Percentiles rank a stretch among this genome's conserved stretches.
Conservation (phyloP, 2,329 filamentous ascomycete species). For the Trichoderma koningii region DNA sequence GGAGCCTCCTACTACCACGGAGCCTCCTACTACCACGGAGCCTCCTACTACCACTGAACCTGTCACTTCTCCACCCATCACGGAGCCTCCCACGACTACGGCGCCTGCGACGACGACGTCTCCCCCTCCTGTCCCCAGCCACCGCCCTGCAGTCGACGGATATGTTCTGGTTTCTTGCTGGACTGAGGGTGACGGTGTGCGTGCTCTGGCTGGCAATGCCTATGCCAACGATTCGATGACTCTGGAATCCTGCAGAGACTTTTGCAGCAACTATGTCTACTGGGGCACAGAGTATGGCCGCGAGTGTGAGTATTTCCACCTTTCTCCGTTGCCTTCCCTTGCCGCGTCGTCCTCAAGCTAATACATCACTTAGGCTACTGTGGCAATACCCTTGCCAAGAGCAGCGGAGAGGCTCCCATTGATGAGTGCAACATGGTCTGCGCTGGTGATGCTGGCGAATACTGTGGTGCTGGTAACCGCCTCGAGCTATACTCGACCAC, state of each 20-base stretch:
- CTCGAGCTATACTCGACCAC: slow-evolving; percentile 49
- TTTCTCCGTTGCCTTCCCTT: neutral
- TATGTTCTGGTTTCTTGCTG: slow-evolving; percentile 52
- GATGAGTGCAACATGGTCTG: slow-evolving; percentile 45
- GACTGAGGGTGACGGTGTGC: slow-evolving; percentile 47
- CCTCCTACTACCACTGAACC: neutral
- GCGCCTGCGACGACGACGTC: slow-evolving; percentile 30
- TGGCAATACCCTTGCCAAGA: slow-evolving; percentile 45
- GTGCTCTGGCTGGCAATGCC: slow-evolving; percentile 47
- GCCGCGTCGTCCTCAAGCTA: neutral
- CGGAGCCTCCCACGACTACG: slow-evolving; percentile 27
- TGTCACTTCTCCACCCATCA: neutral
- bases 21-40: slow-evolving; percentile 3
- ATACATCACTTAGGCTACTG: slow-evolving; percentile 45
- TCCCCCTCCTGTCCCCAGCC: slow-evolving; percentile 34
- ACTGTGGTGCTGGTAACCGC: slow-evolving; percentile 48
- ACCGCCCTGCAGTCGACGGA: slow-evolving; percentile 45
- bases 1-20: neutral
- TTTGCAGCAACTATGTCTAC: slow-evolving; percentile 50
- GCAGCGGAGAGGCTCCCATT: slow-evolving; percentile 36
- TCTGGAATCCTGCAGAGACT: slow-evolving; percentile 49
- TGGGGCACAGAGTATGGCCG: slow-evolving; percentile 56
- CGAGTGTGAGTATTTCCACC: slow-evolving; percentile 46
- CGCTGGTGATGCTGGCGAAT: slow-evolving; percentile 45
- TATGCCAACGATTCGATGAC: slow-evolving; percentile 54